Conservation (phyloP, 345 rosid species). For the Brassica nigra region DNA sequence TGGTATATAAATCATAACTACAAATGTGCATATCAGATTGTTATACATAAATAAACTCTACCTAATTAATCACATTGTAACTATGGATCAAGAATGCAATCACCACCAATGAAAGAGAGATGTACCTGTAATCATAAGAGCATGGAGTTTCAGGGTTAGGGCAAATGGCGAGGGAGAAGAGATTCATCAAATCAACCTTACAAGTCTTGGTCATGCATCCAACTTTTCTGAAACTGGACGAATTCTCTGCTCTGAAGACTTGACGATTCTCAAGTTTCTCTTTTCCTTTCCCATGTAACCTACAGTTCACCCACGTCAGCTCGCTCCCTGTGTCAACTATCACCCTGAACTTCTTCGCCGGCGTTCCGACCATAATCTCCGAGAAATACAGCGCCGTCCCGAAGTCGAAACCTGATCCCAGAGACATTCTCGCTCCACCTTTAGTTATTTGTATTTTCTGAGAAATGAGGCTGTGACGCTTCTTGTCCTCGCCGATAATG, state of each 20-base stretch:
- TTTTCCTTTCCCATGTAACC: conserved; percentile 23
- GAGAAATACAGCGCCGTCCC: conserved; percentile 57
- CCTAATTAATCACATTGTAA: conserved; percentile 14
- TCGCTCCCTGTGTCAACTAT: conserved; percentile 63
- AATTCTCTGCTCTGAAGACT: conserved; percentile 45
- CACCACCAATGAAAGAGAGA: not conserved
- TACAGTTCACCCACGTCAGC: conserved; percentile 61
- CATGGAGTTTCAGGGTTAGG: conserved; percentile 57
- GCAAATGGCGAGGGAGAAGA: conserved; percentile 57
- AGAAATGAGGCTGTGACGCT: conserved; percentile 43
- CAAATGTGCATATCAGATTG: not conserved
- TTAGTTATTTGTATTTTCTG: not conserved
- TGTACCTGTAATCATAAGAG: conserved; percentile 63
- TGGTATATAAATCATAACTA: not conserved
- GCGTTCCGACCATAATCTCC: conserved; percentile 55
- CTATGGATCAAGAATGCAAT: not conserved
- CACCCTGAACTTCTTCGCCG: conserved; percentile 54
- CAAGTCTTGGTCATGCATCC: conserved; percentile 59
- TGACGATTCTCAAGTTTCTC: conserved; percentile 15
- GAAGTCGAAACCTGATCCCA: conserved; percentile 49
- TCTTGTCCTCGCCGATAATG: conserved; percentile 44
- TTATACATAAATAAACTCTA: not conserved
- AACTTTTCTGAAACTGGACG: conserved; percentile 51
- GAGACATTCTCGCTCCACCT: conserved; percentile 42
- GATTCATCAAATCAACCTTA: conserved; percentile 49